Percentiles rank a stretch among this genome's conserved stretches.
These are phyloP conservation scores for Pleurotus salmoneostramineus DNA, from an alignment of 768 basidiomycete genomes.

Conservation along the genomic window DNA sequence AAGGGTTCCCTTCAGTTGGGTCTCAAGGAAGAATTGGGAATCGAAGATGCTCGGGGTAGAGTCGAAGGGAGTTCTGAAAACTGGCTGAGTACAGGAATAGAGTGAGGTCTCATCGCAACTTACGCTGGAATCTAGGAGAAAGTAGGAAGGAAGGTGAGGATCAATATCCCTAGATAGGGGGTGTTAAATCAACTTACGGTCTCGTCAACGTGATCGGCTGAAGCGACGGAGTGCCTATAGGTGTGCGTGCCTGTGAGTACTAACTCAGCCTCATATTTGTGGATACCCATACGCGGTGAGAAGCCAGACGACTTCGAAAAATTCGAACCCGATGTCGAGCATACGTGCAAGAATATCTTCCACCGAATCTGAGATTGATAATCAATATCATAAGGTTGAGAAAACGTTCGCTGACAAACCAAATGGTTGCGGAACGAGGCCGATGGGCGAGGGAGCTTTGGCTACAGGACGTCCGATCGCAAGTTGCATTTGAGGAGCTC, in stretches of 20 bases:
- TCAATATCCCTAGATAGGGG: constrained; percentile 8
- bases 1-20: constrained; percentile 35
- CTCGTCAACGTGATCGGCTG: constrained; percentile 29
- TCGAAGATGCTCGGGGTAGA: constrained; percentile 40
- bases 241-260: background rate
- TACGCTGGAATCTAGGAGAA: constrained; percentile 11
- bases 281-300: constrained; percentile 23
- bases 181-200: constrained; percentile 8
- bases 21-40: constrained; percentile 43
- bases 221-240: constrained; percentile 20
- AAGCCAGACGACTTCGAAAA: constrained; percentile 31
- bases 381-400: background rate
- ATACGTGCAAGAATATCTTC: constrained; percentile 16
- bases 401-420: constrained; percentile 4
- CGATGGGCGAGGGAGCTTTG: constrained; percentile 25
- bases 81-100: background rate
- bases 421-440: constrained; percentile 25
- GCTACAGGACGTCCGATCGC: constrained; percentile 32
- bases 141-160: constrained; percentile 7
- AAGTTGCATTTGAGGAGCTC: constrained; percentile 39
- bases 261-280: background rate
- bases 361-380: background rate
- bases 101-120: background rate
- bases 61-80: constrained; percentile 36
- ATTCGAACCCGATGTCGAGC: constrained; percentile 28